These are phyloP conservation scores for Scutellaria minor DNA, from an alignment of 257 asterid species.

Conservation along the genomic window DNA sequence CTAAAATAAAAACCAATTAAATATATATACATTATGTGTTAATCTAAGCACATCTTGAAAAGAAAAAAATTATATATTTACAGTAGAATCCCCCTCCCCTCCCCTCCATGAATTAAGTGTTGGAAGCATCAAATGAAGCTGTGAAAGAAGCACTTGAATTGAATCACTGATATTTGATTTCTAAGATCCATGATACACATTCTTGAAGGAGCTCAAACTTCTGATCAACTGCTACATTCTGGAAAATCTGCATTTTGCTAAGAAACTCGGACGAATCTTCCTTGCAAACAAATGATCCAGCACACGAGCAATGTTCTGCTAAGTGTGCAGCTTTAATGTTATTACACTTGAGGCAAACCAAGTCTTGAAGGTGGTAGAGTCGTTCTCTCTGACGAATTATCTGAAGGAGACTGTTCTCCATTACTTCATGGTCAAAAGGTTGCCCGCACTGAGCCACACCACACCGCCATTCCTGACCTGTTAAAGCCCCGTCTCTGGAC, in stretches of 20 bases:
- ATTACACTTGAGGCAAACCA: constrained; percentile 86
- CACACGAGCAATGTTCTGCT: constrained; percentile 80
- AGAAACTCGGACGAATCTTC: constrained; percentile 64
- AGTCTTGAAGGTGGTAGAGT: constrained; percentile 87
- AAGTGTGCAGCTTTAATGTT: constrained; percentile 89
- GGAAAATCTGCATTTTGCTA: constrained; percentile 69
- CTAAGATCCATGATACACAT: constrained; percentile 78
- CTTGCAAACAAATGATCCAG: constrained; percentile 87
- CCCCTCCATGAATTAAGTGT: too few species aligned
- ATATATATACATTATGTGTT: too few species aligned
- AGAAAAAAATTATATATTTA: too few species aligned
- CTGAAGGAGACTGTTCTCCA: constrained; percentile 89
- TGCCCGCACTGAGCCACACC: constrained; percentile 82
- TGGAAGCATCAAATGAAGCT: too few species aligned
- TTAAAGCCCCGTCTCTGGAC: constrained; percentile 64
- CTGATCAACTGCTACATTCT: constrained; percentile 67
- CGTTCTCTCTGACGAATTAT: constrained; percentile 85
- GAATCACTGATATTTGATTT: constrained; percentile 40
- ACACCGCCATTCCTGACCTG: constrained; percentile 80
- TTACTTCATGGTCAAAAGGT: constrained; percentile 77
- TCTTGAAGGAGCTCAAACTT: constrained; percentile 79
- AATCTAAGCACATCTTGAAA: too few species aligned
- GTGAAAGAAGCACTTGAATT: too few species aligned
- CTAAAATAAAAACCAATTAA: too few species aligned
- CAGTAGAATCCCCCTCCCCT: too few species aligned